Percentiles rank a stretch among this genome's conserved stretches.
Conservation (phyloP, 305 asterid genomes). For the Fraxinus dipetala region DNA sequence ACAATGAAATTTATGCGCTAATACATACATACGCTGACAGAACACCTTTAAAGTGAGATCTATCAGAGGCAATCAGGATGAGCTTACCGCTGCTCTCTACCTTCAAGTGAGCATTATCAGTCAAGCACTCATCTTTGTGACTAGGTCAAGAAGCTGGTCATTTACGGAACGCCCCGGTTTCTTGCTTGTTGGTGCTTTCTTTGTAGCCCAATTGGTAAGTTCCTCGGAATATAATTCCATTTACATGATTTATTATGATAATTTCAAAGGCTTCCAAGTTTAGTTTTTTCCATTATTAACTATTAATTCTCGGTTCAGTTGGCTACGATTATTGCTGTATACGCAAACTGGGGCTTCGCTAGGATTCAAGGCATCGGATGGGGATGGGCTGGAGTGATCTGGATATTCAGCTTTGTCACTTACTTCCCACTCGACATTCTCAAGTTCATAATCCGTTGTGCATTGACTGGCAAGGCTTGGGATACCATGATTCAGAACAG, state of each 20-base stretch:
- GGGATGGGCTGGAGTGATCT: conserved; percentile 79
- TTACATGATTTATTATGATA: background rate
- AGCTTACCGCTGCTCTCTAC: conserved; percentile 63
- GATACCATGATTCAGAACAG: conserved; percentile 54
- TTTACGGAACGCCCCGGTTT: conserved; percentile 60
- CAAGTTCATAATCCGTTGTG: conserved; percentile 57
- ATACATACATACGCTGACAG: conserved; percentile 17
- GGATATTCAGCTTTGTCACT: conserved; percentile 60
- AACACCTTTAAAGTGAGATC: conserved; percentile 34
- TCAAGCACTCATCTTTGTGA: conserved; percentile 63
- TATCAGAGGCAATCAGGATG: conserved; percentile 34
- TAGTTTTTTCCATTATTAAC: background rate
- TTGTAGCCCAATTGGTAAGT: conserved; percentile 56
- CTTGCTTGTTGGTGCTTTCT: conserved; percentile 51
- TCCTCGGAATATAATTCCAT: background rate
- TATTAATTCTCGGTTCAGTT: conserved; percentile 31
- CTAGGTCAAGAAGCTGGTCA: conserved; percentile 66
- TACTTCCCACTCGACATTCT: conserved; percentile 70
- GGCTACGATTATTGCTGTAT: conserved; percentile 63
- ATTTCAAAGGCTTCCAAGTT: background rate
- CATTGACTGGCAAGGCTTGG: conserved; percentile 72
- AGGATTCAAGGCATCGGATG: conserved; percentile 68
- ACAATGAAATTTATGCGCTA: background rate
- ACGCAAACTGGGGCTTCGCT: conserved; percentile 68
- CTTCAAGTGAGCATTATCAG: conserved; percentile 73